phyloP scores from a whole-genome alignment of 352 stramenopile genomes.

The Aphanomyces euteiches region DNA sequence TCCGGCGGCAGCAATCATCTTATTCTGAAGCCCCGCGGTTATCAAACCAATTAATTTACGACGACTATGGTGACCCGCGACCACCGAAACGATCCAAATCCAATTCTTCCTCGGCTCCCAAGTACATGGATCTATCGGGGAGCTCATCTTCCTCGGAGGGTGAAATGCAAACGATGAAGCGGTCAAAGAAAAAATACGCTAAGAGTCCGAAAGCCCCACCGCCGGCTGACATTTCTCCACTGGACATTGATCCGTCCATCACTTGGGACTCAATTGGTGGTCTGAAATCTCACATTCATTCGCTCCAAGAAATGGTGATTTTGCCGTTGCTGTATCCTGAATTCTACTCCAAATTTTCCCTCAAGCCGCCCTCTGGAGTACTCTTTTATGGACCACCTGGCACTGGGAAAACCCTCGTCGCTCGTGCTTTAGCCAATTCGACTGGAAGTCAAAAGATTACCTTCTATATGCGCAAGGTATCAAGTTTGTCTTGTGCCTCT shows the following conservation, averaged over 20 bases:
- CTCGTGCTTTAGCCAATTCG: constrained; percentile 85
- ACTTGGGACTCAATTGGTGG: constrained; percentile 85
- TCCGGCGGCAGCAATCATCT: constrained; percentile 14
- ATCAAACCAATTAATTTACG: constrained; percentile 3
- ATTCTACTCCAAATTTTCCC: constrained; percentile 88
- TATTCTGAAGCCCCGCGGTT: neutral
- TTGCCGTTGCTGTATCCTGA: constrained; percentile 90
- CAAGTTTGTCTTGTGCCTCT: neutral
- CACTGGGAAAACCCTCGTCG: constrained; percentile 91
- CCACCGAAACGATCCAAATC: constrained; percentile 43
- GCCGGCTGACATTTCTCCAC: constrained; percentile 72
- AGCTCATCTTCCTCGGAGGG: constrained; percentile 58
- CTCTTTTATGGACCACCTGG: constrained; percentile 88
- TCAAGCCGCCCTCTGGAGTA: constrained; percentile 78
- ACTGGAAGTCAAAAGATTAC: constrained; percentile 80
- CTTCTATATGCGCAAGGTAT: constrained; percentile 92
- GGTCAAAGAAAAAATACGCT: constrained; percentile 21
- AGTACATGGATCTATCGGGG: neutral
- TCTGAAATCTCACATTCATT: constrained; percentile 77
- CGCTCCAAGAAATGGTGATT: constrained; percentile 93
- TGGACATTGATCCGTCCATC: constrained; percentile 79
- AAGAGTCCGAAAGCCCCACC: constrained; percentile 41
- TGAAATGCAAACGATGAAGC: constrained; percentile 56
- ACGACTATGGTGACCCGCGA: constrained; percentile 34
- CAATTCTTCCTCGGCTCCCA: constrained; percentile 33